Conservation (phyloP, 306 rosid species). For the Fragaria vesca region DNA sequence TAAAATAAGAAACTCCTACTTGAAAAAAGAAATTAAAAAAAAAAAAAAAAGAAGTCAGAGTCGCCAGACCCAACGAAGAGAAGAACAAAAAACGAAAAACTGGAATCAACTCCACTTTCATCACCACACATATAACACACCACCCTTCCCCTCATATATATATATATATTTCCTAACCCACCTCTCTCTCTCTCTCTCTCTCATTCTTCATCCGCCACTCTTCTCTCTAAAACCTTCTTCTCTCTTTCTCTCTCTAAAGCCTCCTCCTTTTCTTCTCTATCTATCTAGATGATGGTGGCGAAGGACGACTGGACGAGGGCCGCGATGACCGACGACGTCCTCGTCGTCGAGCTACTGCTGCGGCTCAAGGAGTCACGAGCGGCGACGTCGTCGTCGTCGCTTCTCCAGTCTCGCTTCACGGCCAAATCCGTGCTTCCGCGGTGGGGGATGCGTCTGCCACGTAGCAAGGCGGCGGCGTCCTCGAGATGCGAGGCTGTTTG, state of each 20-base stretch:
- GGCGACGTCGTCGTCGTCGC: neutral
- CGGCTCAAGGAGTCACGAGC: slow-evolving; percentile 59
- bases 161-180: slow-evolving; percentile 10
- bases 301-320: slow-evolving; percentile 63
- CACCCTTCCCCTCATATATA: neutral
- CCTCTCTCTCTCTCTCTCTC: slow-evolving; percentile 10
- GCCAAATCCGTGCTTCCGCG: slow-evolving; percentile 27
- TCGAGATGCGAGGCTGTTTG: slow-evolving; percentile 50
- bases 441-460: slow-evolving; percentile 64
- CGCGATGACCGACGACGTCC: slow-evolving; percentile 67
- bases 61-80: slow-evolving; percentile 19
- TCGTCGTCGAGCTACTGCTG: slow-evolving; percentile 68
- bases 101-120: slow-evolving; percentile 49
- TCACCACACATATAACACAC: slow-evolving; percentile 41
- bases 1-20: neutral
- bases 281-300: slow-evolving; percentile 18
- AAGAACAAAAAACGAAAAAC: slow-evolving; percentile 33
- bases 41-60: slow-evolving; percentile 11
- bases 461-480: slow-evolving; percentile 43
- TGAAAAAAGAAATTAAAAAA: neutral
- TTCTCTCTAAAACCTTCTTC: slow-evolving; percentile 4
- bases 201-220: slow-evolving; percentile 46
- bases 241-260: slow-evolving; percentile 4
- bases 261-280: slow-evolving; percentile 4
- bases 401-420: neutral